A percentile compares a stretch with the other conserved stretches of the same genome.
These are phyloP conservation scores for Arachnomyces sp. DNA, from an alignment of 2,329 filamentous ascomycete genomes.

Conservation along the genomic window DNA sequence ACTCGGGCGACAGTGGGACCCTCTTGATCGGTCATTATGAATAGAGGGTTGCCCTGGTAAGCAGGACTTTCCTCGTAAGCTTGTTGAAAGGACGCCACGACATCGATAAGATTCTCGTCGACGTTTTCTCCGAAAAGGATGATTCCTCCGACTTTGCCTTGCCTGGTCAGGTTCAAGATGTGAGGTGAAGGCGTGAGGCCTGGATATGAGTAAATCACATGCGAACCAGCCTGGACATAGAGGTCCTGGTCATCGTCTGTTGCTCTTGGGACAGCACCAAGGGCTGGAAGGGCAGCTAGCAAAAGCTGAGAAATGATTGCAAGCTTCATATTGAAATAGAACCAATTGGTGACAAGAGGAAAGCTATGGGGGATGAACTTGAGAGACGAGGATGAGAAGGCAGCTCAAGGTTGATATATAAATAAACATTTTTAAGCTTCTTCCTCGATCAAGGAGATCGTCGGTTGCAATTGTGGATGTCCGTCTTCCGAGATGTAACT, in stretches of 20 bases:
- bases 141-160: conserved; percentile 25
- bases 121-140: conserved; percentile 26
- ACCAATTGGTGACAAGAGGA: too few species aligned
- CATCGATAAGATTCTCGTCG: conserved; percentile 15
- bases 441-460: too few species aligned
- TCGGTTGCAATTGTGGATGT: too few species aligned
- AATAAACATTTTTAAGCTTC: too few species aligned
- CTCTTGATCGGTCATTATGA: conserved; percentile 28
- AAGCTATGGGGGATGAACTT: too few species aligned
- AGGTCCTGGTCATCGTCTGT: conserved; percentile 5
- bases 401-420: too few species aligned
- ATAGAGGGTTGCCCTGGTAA: conserved; percentile 18
- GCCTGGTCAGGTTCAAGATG: conserved; percentile 17
- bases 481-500: too few species aligned
- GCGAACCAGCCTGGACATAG: conserved; percentile 14
- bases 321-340: too few species aligned
- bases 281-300: too few species aligned
- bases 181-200: conserved; percentile 17
- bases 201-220: conserved; percentile 24
- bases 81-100: conserved; percentile 16
- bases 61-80: conserved; percentile 15
- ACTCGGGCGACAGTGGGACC: conserved; percentile 22
- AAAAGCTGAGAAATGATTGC: too few species aligned
- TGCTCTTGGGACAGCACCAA: too few species aligned
- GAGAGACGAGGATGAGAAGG: too few species aligned